Percentiles rank a stretch among this genome's conserved stretches.
These are phyloP conservation scores for Heliosperma pusillum DNA, from an alignment of 148 eudicot species.

Conservation along the genomic window DNA sequence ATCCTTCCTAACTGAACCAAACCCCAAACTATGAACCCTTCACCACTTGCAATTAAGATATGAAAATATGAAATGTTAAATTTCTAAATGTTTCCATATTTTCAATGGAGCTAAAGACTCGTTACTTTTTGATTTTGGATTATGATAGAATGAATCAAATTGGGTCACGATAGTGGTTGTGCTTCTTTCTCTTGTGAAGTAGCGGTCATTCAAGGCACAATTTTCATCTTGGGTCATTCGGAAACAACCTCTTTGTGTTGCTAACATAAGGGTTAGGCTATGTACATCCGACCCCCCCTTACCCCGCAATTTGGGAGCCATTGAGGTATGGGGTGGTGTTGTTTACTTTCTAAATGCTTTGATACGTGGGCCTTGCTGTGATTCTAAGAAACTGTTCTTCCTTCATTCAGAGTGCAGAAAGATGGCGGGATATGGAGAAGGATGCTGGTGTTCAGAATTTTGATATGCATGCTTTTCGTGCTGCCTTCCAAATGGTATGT, in stretches of 20 bases:
- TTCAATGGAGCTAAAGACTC: no score
- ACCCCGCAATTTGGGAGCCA: no score
- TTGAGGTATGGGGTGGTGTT: no score
- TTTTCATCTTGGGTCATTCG: no score
- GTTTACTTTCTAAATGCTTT: not conserved
- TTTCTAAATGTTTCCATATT: not conserved
- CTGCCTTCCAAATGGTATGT: slow-evolving; percentile 89
- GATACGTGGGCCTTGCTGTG: not conserved
- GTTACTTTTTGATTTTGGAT: no score
- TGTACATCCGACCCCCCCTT: no score
- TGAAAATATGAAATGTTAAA: slow-evolving; percentile 8
- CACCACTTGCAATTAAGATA: not conserved
- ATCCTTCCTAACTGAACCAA: not conserved
- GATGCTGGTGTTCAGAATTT: slow-evolving; percentile 80
- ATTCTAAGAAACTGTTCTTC: not conserved
- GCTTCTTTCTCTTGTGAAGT: no score
- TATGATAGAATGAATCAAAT: no score
- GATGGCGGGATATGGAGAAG: slow-evolving; percentile 66
- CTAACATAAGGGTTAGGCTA: no score
- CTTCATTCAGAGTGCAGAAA: slow-evolving; percentile 68
- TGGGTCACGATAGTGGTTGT: no score
- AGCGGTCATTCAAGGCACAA: no score
- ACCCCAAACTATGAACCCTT: not conserved
- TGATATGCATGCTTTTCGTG: slow-evolving; percentile 89
- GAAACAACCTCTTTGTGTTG: no score